These are phyloP conservation scores for Metschnikowia vanudenii DNA, from an alignment of 805 yeast genomes.

Conservation along the genomic window DNA sequence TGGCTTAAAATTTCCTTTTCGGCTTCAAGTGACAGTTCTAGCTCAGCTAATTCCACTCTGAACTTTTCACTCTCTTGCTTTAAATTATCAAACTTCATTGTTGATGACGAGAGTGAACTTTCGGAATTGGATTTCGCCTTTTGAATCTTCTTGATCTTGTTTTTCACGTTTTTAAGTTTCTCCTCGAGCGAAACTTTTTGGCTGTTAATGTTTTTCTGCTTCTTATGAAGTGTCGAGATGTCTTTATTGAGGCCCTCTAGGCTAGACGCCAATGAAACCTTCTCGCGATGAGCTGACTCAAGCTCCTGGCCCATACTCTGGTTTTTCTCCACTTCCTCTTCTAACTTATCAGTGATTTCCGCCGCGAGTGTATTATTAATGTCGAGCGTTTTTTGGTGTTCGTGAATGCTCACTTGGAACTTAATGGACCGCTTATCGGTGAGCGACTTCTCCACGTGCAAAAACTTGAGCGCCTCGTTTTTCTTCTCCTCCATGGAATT, in stretches of 20 bases:
- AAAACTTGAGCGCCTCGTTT: constrained; percentile 63
- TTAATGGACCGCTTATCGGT: constrained; percentile 52
- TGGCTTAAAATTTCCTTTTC: constrained; percentile 62
- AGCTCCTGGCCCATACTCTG: constrained; percentile 29
- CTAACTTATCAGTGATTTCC: constrained; percentile 41
- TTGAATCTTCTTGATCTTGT: constrained; percentile 56
- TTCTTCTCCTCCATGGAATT: constrained; percentile 62
- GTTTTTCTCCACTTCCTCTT: constrained; percentile 44
- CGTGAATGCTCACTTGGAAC: constrained; percentile 50
- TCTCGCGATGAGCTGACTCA: constrained; percentile 35
- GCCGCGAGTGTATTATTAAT: constrained; percentile 37
- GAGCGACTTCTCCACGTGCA: constrained; percentile 62
- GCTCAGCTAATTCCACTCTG: constrained; percentile 42
- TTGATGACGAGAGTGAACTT: constrained; percentile 44
- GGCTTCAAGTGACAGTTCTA: constrained; percentile 43
- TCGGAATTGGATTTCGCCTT: constrained; percentile 52
- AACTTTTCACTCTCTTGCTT: constrained; percentile 44
- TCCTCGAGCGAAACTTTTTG: constrained; percentile 73
- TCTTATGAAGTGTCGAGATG: constrained; percentile 23
- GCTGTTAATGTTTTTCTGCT: constrained; percentile 37
- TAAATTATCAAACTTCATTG: constrained; percentile 46
- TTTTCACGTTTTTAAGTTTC: constrained; percentile 61
- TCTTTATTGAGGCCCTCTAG: constrained; percentile 20
- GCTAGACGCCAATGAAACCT: constrained; percentile 18
- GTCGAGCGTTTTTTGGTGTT: constrained; percentile 40